Base-by-base conservation (phyloP, 129 eudicot species). In the Flaveria linearis region DNA sequence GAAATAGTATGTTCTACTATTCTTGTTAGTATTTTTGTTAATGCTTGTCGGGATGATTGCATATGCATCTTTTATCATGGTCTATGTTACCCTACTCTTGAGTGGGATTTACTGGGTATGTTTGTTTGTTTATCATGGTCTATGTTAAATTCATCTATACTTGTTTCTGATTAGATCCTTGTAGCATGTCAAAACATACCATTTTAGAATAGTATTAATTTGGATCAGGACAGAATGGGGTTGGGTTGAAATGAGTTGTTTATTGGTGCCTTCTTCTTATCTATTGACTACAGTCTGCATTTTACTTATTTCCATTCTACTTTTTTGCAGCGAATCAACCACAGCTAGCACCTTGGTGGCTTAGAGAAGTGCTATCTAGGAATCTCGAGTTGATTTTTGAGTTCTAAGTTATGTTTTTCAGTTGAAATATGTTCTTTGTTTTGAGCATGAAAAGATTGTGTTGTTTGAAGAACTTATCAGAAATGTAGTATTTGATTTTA, bases 271-370 rank as follows among this genome's bases (percentile, higher is more conserved):
- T 43, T 43, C 13, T 43, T 43, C 13, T 0, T 45, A 2, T 45
- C 13, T 8, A 45, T 45, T 1, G 49, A 12, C 13, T 45, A 12
- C 49, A 2, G 30, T 28, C 4, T 28, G 30, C 30, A 28, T 2
- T 26, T 28, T 28, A 28, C 30, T 28, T 28, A 28, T 28, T 28
- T 28, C 30, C 30, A 2, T 28, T 28, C 30, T 28, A 14, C 16
- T 13, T 16, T 25, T 43, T 64, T 76, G 68, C 69, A 80, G 87
- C 26, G 87, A 84, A 46, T 84, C 87, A 10, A 84, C 87, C 79
- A 84, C 87, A 0, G 87, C 87, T 58, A 85, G 88, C 75, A 85
- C 88, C 2, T 85, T 85, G 45, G 88, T 85, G 76, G 88, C 88
- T 0, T 85, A 85, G 72, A 66, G 47, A 63, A 14, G 69, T 15